Evolutionary conservation across 805 yeast species (phyloP).

Genomic region (Saccharomyces eubayanus): DNA sequence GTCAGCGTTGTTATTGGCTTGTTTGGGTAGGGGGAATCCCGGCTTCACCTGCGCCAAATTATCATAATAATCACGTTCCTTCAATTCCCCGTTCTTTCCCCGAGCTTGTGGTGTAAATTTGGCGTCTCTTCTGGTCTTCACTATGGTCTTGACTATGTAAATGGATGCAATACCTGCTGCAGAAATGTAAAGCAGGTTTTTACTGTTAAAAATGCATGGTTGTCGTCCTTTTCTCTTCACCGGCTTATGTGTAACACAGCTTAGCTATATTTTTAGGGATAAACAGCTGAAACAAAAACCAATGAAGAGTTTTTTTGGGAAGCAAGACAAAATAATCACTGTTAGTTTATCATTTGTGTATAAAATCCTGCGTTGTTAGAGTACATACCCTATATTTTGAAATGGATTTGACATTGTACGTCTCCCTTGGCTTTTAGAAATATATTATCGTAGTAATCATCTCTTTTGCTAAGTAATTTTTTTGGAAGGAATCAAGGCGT

Average conservation of each 20-base stretch:
- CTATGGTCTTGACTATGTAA: conserved; percentile 21
- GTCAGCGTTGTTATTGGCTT: conserved; percentile 1
- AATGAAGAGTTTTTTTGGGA: neutral
- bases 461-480: neutral
- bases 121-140: conserved; percentile 32
- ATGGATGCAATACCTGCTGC: conserved; percentile 24
- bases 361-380: neutral
- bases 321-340: neutral
- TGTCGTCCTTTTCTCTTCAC: neutral
- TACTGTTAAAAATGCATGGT: conserved; percentile 8
- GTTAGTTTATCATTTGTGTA: neutral
- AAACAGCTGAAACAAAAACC: neutral
- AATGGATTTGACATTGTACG: conserved; percentile 15
- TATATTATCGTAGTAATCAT: neutral
- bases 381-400: conserved; percentile 26
- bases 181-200: conserved; percentile 21
- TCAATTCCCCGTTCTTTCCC: conserved; percentile 5
- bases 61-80: conserved; percentile 22
- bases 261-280: neutral
- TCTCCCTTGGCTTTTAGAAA: neutral
- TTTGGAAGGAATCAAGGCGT: neutral
- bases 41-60: conserved; percentile 40
- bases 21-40: conserved; percentile 42
- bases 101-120: conserved; percentile 30
- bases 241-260: neutral